Base-by-base conservation (phyloP, 2,329 filamentous ascomycete genomes). In the Beauveria scarabaeidicola region DNA sequence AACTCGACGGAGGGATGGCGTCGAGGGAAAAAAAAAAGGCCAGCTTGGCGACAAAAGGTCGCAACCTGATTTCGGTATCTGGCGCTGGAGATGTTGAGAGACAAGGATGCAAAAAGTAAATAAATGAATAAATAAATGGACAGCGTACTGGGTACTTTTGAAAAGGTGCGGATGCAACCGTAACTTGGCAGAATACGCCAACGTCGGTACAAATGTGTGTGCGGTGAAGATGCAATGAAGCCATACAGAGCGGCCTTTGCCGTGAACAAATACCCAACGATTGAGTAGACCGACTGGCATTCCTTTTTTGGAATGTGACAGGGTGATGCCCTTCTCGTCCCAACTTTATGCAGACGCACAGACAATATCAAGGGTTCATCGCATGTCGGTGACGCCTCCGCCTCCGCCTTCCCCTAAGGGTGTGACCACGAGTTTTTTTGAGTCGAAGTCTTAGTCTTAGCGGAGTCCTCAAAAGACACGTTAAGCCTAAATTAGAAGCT, bases 271-370 rank as follows among this genome's bases (percentile, higher is more conserved):
- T 23, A 13, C 27, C 9, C 21, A 27, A 25, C 23, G 19, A 21
- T 3, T 11, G 13, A 13, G 32, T 25, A 3, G 9, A 13, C 40
- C 40, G 13, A 40, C 15, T 10, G 54, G 7, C 56, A 58, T 52
- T 58, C 56, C 56, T 52, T 8, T 44, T 44, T 38, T 38, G 38
- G 56, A 58, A 58, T 52, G 56, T 46, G 47, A 58, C 40, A 25
- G n/a, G 40, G 47, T 43, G 56, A 58, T 52, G n/a, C 25, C 3
- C 23, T 23, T 7, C 3, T 36, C n/a, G 21, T 38, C 40, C 19
- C 38, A 40, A 52, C 13, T 36, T 13, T 15, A n/a, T 38, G 10
- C 13, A 7, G 19, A 25, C 48, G 56, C 48, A 58, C 48, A 58
- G 56, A 58, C 56, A 29, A n/a, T 29, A 21, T 21, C 8, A 23